Base-by-base conservation (phyloP, 2,329 filamentous ascomycete species). In the Lojkania enalia region DNA sequence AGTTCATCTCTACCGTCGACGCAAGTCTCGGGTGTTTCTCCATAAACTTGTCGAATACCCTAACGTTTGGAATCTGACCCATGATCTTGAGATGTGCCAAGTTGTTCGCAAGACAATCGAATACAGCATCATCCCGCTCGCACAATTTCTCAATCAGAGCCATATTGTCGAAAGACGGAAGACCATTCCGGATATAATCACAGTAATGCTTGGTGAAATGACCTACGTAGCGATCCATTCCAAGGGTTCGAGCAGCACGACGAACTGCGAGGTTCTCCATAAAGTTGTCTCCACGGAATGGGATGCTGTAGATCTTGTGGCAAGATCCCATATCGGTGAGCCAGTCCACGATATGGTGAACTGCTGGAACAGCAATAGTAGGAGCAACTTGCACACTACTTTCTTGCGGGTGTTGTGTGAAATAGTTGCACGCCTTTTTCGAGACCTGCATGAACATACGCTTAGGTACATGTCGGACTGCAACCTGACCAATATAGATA, bases 141-240 rank as follows among this genome's bases (percentile, higher is more conserved):
- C 51, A 51, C 0, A 46, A 48, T 0, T 49, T 18, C n/a, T 54
- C 60, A 11, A 66, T 41, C n/a, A 51, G 23, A 18, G 46, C 39
- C 27, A 64, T 51, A n/a, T 57, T 52, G 0, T 57, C 54, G 2
- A 44, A 16, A 1, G 53, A 48, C 0, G 43, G 27, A 2, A 49
- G 33, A 19, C 52, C 31, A 12, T 46, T 40, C n/a, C 64, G 63
- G 25, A 66, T 54, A 0, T 52, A 49, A 15, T 67, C 57, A 31
- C 64, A 67, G 39, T 60, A 53, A 2, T 55, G 39, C 33, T 54
- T 56, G 1, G 64, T 67, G 39, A 67, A 65, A 41, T 67, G 64
- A 0, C 53, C 57, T 1, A 67, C 47, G 20, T 67, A 67, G 41
- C 56, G 59, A 36, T 61, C 56, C 2, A 66, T 35, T 4, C 61